These are phyloP conservation scores for Exophiala alcalophila DNA, from an alignment of 2,329 filamentous ascomycete species.

Conservation along the genomic window DNA sequence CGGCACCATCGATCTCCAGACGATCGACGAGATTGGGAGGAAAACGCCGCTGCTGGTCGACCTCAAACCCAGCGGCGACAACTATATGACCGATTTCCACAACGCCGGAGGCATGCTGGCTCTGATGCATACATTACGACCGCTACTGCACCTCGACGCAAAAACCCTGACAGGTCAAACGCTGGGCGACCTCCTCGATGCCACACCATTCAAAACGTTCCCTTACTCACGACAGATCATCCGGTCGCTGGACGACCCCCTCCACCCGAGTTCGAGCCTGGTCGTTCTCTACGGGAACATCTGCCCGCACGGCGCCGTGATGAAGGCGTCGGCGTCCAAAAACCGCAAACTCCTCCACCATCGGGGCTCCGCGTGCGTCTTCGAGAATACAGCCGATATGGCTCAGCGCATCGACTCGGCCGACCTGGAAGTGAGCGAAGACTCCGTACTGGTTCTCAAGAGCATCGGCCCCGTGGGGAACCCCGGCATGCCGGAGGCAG, in stretches of 20 bases:
- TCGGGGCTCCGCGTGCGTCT: constrained; percentile 48
- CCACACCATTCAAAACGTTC: constrained; percentile 43
- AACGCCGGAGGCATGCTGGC: constrained; percentile 53
- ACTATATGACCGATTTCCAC: constrained; percentile 56
- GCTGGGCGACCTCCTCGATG: constrained; percentile 46
- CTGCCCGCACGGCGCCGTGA: constrained; percentile 48
- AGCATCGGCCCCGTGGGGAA: constrained; percentile 52
- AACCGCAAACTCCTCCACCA: constrained; percentile 45
- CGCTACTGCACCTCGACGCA: constrained; percentile 47
- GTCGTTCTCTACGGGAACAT: constrained; percentile 49
- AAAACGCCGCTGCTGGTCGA: constrained; percentile 50
- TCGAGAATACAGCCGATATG: constrained; percentile 48
- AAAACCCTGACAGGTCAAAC: constrained; percentile 49
- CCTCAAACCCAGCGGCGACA: constrained; percentile 53
- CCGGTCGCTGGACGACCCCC: constrained; percentile 44
- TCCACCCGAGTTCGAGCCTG: constrained; percentile 47
- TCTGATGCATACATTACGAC: constrained; percentile 46
- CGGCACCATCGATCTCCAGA: constrained; percentile 46
- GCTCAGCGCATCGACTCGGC: constrained; percentile 47
- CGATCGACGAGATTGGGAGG: constrained; percentile 49
- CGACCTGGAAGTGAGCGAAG: constrained; percentile 42
- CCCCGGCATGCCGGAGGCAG: constrained; percentile 54
- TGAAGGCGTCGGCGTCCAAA: constrained; percentile 53
- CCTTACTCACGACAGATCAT: constrained; percentile 44
- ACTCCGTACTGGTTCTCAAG: constrained; percentile 49